A percentile compares a stretch with the other conserved stretches of the same genome.
phyloP scores from a whole-genome alignment of 192 early-diverging fungal genomes.

The Gaertneriomyces sp. region DNA sequence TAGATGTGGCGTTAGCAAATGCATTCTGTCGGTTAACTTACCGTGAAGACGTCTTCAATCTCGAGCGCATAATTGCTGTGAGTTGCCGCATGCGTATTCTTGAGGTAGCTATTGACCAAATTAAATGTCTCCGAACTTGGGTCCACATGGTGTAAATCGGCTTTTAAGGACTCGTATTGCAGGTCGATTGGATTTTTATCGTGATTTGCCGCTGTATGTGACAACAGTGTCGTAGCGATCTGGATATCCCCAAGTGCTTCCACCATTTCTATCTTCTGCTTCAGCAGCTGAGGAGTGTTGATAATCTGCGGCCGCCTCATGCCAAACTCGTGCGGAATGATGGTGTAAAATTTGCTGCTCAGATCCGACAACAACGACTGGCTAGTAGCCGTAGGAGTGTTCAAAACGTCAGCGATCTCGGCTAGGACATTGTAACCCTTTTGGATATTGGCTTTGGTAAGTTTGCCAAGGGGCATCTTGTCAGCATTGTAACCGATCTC shows the following conservation, averaged over 20 bases:
- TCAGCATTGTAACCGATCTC: slow-evolving; percentile 70
- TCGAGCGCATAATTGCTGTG: slow-evolving; percentile 45
- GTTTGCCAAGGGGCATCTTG: slow-evolving; percentile 74
- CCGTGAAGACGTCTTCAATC: slow-evolving; percentile 42
- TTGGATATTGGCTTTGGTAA: slow-evolving; percentile 60
- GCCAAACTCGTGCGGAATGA: slow-evolving; percentile 69
- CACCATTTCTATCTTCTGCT: slow-evolving; percentile 32
- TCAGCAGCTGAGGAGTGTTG: slow-evolving; percentile 41
- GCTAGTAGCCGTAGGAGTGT: not conserved
- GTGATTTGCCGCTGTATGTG: slow-evolving; percentile 33
- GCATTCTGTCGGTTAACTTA: not conserved
- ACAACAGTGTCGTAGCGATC: slow-evolving; percentile 27
- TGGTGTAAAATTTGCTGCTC: slow-evolving; percentile 58
- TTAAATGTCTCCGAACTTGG: slow-evolving; percentile 49
- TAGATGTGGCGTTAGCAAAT: not conserved
- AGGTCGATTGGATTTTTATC: slow-evolving; percentile 57
- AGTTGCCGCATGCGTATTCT: slow-evolving; percentile 64
- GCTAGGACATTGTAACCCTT: slow-evolving; percentile 55
- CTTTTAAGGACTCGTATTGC: slow-evolving; percentile 54
- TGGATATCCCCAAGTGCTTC: slow-evolving; percentile 29
- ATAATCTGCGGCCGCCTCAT: slow-evolving; percentile 49
- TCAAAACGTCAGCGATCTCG: slow-evolving; percentile 47
- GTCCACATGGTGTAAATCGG: slow-evolving; percentile 55
- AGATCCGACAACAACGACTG: slow-evolving; percentile 14
- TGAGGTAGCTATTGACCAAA: slow-evolving; percentile 56